Conservation (phyloP, 2,329 filamentous ascomycete species). For the Emergomyces africanus region DNA sequence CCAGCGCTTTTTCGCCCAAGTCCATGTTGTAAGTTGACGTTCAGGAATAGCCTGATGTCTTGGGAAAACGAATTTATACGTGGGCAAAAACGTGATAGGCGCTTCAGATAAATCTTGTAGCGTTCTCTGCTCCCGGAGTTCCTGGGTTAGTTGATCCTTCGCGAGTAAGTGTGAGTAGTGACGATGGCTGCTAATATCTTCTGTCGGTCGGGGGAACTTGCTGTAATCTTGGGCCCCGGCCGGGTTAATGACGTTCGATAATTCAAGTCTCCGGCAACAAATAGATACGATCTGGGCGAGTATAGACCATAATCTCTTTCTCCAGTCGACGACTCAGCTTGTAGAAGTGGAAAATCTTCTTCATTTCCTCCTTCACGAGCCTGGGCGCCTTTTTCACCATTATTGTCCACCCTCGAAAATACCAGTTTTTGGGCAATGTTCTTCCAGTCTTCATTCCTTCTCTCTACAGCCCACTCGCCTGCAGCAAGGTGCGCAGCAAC, state of each 20-base stretch:
- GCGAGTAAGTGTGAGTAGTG: slow-evolving; percentile 57
- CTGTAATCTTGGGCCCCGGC: slow-evolving; percentile 47
- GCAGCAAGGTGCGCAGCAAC: slow-evolving; percentile 79
- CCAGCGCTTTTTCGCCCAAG: slow-evolving; percentile 71
- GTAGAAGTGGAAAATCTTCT: slow-evolving; percentile 20
- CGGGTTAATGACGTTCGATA: slow-evolving; percentile 66
- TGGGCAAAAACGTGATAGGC: slow-evolving; percentile 68
- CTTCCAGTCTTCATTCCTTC: slow-evolving; percentile 80
- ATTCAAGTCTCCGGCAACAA: slow-evolving; percentile 86
- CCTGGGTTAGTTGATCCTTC: slow-evolving; percentile 66
- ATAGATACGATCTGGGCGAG: slow-evolving; percentile 60
- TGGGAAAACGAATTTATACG: slow-evolving; percentile 67
- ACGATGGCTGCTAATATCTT: slow-evolving; percentile 37
- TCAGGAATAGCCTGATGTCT: slow-evolving; percentile 26
- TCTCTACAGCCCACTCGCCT: slow-evolving; percentile 64
- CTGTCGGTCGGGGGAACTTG: slow-evolving; percentile 50
- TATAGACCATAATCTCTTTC: slow-evolving; percentile 45
- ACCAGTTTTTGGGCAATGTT: slow-evolving; percentile 67
- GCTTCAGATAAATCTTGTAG: slow-evolving; percentile 69
- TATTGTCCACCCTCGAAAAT: slow-evolving; percentile 39
- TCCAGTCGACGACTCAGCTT: slow-evolving; percentile 18
- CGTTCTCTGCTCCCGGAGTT: slow-evolving; percentile 55
- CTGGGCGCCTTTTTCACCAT: slow-evolving; percentile 34
- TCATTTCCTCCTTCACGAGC: slow-evolving; percentile 15
- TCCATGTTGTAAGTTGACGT: slow-evolving; percentile 40